Conservation (phyloP, 1,284 basidiomycete genomes). For the Cutaneotrichosporon spelunceum region DNA sequence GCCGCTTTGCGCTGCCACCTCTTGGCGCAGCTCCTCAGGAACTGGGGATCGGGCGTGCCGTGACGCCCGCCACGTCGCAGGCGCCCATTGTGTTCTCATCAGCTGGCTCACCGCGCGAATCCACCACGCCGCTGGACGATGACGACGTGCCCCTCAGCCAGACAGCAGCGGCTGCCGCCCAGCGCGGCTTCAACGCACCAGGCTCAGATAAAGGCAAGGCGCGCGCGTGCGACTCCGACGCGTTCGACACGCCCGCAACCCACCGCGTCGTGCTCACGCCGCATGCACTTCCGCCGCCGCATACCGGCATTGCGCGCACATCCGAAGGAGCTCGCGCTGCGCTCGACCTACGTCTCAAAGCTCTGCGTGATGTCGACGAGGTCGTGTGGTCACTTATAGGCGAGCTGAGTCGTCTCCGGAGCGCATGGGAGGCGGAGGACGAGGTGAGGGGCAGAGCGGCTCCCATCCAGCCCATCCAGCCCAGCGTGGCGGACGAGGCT, state of each 20-base stretch:
- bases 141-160: constrained; percentile 11
- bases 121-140: not conserved
- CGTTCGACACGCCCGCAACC: constrained; percentile 16
- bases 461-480: too few relatives aligned
- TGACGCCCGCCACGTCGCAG: constrained; percentile 41
- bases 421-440: constrained; percentile 53
- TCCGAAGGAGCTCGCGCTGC: constrained; percentile 55
- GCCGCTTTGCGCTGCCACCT: constrained; percentile 36
- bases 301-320: not conserved
- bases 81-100: constrained; percentile 40
- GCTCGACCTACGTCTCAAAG: constrained; percentile 73
- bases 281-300: not conserved
- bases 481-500: too few relatives aligned
- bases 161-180: constrained; percentile 16
- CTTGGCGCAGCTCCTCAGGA: constrained; percentile 35
- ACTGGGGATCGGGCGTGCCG: constrained; percentile 17
- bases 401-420: constrained; percentile 70
- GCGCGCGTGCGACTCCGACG: constrained; percentile 1
- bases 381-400: constrained; percentile 67
- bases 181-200: constrained; percentile 7
- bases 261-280: constrained; percentile 22
- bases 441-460: not conserved
- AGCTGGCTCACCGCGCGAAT: constrained; percentile 11
- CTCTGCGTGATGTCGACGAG: constrained; percentile 69
- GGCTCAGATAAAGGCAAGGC: constrained; percentile 17